These are phyloP conservation scores for Vigna reflexopilosa DNA, from an alignment of 306 rosid genomes.

Conservation along the genomic window DNA sequence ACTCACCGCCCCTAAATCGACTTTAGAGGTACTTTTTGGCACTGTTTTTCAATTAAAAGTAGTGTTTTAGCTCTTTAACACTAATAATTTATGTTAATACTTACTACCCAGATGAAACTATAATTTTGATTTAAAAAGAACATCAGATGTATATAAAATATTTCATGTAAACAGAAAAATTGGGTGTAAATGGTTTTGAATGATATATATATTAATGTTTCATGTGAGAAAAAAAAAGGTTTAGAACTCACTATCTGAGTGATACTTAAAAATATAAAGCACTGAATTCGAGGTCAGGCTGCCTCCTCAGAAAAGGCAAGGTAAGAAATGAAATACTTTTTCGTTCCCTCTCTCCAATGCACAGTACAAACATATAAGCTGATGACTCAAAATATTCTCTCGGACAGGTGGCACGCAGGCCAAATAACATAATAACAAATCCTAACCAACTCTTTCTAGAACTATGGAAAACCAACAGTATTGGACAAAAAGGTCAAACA, in stretches of 20 bases:
- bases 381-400: no score
- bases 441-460: no score
- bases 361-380: no score
- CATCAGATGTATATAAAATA: background rate
- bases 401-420: no score
- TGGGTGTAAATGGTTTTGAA: background rate
- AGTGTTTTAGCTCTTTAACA: background rate
- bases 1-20: background rate
- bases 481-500: no score
- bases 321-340: no score
- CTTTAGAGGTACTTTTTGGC: background rate
- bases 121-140: background rate
- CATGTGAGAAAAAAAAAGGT: background rate
- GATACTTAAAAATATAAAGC: no score
- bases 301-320: no score
- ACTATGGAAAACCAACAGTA: no score
- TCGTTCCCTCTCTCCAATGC: no score
- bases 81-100: background rate
- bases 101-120: background rate
- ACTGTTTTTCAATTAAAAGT: background rate
- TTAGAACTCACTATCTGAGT: constrained; percentile 34
- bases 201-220: background rate
- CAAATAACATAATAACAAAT: no score
- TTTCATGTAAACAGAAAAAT: background rate
- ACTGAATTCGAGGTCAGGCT: no score